phyloP scores from a whole-genome alignment of 164 flowering plant genomes.

The Piper betle region DNA sequence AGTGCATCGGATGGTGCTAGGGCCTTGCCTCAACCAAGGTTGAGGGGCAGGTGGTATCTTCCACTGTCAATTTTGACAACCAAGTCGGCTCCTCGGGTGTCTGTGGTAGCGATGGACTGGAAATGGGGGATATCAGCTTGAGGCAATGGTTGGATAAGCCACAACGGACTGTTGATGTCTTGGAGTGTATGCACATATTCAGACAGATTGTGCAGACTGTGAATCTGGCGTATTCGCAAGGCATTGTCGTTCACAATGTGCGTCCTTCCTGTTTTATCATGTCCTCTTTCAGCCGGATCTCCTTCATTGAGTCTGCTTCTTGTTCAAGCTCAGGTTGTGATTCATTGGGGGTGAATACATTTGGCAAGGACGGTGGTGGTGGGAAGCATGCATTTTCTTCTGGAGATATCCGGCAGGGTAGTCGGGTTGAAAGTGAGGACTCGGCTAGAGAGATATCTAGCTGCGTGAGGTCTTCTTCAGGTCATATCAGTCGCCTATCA shows the following conservation, averaged over 20 bases:
- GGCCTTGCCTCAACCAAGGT: constrained; percentile 13
- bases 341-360: constrained; percentile 38
- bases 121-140: constrained; percentile 67
- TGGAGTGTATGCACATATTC: constrained; percentile 84
- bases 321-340: constrained; percentile 87
- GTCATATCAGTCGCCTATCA: constrained; percentile 14
- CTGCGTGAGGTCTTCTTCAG: constrained; percentile 43
- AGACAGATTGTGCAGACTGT: constrained; percentile 79
- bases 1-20: constrained; percentile 22
- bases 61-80: constrained; percentile 21
- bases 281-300: constrained; percentile 79
- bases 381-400: constrained; percentile 20
- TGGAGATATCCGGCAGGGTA: constrained; percentile 7
- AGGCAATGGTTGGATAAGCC: constrained; percentile 90
- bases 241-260: constrained; percentile 74
- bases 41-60: constrained; percentile 16
- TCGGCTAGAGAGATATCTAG: constrained; percentile 11
- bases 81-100: constrained; percentile 32
- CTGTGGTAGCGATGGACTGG: constrained; percentile 24
- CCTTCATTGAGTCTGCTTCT: constrained; percentile 91
- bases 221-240: constrained; percentile 75
- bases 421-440: constrained; percentile 16
- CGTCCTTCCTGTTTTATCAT: constrained; percentile 92
- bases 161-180: constrained; percentile 48
- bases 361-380: constrained; percentile 21